Evolutionary conservation across 2,329 filamentous ascomycete genomes (phyloP).

Genomic region (Trichoderma sp.): DNA sequence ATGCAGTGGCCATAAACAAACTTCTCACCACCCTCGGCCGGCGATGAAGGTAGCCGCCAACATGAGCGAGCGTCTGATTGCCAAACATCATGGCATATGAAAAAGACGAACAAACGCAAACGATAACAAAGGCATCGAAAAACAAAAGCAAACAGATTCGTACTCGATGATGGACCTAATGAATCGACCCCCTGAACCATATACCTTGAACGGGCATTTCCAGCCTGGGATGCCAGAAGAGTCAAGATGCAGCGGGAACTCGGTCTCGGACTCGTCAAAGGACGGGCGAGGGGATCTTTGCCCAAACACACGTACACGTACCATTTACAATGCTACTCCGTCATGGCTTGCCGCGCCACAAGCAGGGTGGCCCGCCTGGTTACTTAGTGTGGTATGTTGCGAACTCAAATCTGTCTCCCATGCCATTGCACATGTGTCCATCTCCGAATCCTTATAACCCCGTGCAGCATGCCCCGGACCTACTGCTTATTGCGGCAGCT

Average conservation of each 20-base stretch:
- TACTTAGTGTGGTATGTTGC: not conserved
- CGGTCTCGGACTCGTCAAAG: not conserved
- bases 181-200: not conserved
- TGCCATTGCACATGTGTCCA: not conserved
- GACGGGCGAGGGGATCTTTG: not conserved
- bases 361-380: not conserved
- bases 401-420: not conserved
- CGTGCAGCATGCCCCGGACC: not conserved
- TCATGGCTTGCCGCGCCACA: not conserved
- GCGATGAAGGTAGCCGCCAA: not conserved
- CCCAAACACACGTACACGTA: not conserved
- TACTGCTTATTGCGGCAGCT: not conserved
- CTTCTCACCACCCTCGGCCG: not conserved
- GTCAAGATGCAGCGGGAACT: not conserved
- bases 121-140: not conserved
- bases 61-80: not conserved
- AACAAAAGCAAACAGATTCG: not conserved
- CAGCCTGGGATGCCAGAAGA: not conserved
- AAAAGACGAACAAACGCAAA: not conserved
- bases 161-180: not conserved
- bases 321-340: not conserved
- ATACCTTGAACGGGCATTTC: not conserved
- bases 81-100: conserved; percentile 7
- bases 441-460: not conserved
- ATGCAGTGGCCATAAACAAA: not conserved